Evolutionary conservation across 371 early-diverging fungal genomes (phyloP).

Genomic region (Thermomucor indicae-seudaticae): DNA sequence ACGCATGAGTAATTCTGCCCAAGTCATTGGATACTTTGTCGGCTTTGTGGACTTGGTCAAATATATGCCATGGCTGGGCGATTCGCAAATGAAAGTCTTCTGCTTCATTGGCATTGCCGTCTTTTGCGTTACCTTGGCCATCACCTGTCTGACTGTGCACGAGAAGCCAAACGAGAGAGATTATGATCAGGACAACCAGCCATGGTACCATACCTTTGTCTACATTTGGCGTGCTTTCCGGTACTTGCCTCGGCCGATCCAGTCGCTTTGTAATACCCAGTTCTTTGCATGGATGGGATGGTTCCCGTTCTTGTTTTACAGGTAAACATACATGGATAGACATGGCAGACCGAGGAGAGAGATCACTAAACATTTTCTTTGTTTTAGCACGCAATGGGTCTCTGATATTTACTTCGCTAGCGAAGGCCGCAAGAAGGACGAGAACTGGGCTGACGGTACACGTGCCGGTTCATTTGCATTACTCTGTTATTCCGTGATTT

Average conservation of each 20-base stretch:
- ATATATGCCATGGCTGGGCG: constrained; percentile 52
- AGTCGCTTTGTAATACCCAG: constrained; percentile 62
- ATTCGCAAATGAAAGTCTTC: constrained; percentile 55
- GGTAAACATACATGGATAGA: constrained; percentile 8
- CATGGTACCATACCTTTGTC: constrained; percentile 27
- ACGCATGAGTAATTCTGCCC: constrained; percentile 67
- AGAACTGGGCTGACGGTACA: constrained; percentile 26
- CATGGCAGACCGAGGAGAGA: too few relatives aligned
- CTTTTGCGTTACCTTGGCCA: constrained; percentile 35
- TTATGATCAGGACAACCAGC: constrained; percentile 8
- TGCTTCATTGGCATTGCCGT: constrained; percentile 50
- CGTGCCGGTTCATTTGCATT: constrained; percentile 62
- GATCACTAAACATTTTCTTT: too few relatives aligned
- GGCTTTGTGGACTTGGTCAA: constrained; percentile 60
- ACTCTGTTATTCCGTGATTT: constrained; percentile 51
- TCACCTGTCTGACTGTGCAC: constrained; percentile 43
- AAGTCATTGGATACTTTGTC: constrained; percentile 65
- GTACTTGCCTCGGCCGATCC: constrained; percentile 45
- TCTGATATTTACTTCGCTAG: constrained; percentile 31
- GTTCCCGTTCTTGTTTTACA: constrained; percentile 61
- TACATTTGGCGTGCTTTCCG: constrained; percentile 43
- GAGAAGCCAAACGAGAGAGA: constrained; percentile 25
- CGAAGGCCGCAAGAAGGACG: constrained; percentile 8
- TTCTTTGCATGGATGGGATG: constrained; percentile 74
- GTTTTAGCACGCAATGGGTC: constrained; percentile 29